Conservation (phyloP, 2,329 filamentous ascomycete genomes). For the Alternaria sp. region DNA sequence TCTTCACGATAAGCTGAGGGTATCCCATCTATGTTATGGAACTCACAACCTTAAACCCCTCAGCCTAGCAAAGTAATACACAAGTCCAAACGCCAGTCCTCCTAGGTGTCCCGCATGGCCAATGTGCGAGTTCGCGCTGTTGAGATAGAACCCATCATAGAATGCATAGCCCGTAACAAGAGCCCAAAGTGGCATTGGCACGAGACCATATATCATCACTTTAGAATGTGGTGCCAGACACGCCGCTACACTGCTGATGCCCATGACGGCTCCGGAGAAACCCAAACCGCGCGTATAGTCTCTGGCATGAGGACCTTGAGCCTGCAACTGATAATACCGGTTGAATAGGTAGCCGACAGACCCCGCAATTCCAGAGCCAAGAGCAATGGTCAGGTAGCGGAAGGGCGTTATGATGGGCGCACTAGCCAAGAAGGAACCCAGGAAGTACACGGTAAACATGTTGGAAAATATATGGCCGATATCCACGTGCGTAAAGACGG, state of each 20-base stretch:
- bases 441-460: constrained; percentile 52
- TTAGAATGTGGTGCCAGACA: constrained; percentile 48
- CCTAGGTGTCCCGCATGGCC: constrained; percentile 59
- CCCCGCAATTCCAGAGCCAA: constrained; percentile 45
- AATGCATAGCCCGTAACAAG: constrained; percentile 48
- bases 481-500: constrained; percentile 51
- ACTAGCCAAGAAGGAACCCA: constrained; percentile 46
- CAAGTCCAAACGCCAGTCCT: constrained; percentile 52
- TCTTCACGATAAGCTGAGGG: neutral
- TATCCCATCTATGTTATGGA: neutral
- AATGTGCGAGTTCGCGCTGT: constrained; percentile 34
- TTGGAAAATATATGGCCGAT: constrained; percentile 53
- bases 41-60: constrained; percentile 26
- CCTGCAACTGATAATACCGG: constrained; percentile 15
- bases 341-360: constrained; percentile 26
- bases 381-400: constrained; percentile 35
- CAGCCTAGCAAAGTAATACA: constrained; percentile 39
- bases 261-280: constrained; percentile 55
- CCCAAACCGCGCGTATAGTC: constrained; percentile 28
- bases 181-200: constrained; percentile 53
- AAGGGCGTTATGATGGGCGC: constrained; percentile 41
- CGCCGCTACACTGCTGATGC: constrained; percentile 51
- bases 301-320: constrained; percentile 1
- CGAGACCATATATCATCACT: constrained; percentile 50
- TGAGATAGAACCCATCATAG: constrained; percentile 52